Evolutionary conservation across 2,329 filamentous ascomycete species (phyloP).

Genomic region (Stachybotrys chlorohalonatus): DNA sequence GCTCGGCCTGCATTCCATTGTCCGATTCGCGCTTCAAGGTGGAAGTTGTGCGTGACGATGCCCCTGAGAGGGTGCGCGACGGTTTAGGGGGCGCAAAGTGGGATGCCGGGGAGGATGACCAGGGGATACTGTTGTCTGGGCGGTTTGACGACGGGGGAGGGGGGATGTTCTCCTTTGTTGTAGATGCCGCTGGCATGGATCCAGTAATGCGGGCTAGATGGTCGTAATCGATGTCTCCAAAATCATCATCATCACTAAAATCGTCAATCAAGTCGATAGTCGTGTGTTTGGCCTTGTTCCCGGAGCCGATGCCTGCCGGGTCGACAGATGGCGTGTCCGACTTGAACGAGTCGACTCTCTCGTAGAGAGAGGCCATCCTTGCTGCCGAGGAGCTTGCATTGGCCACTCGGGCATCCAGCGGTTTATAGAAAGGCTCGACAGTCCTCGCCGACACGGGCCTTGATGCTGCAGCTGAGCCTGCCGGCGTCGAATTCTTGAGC

Average conservation of each 20-base stretch:
- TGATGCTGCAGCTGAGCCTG: slow-evolving; percentile 22
- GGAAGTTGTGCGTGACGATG: slow-evolving; percentile 8
- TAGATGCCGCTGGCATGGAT: slow-evolving; percentile 7
- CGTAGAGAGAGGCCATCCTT: slow-evolving; percentile 31
- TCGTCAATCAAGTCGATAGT: slow-evolving; percentile 47
- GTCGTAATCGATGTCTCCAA: slow-evolving; percentile 59
- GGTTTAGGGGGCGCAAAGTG: slow-evolving; percentile 31
- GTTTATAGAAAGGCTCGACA: slow-evolving; percentile 13
- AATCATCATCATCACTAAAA: slow-evolving; percentile 71
- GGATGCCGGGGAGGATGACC: slow-evolving; percentile 59
- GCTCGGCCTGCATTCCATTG: slow-evolving; percentile 12
- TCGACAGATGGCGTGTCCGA: slow-evolving; percentile 20
- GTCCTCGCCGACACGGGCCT: slow-evolving; percentile 31
- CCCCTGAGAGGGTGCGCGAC: neutral
- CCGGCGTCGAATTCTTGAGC: slow-evolving; percentile 34
- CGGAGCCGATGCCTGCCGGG: slow-evolving; percentile 18
- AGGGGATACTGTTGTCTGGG: slow-evolving; percentile 40
- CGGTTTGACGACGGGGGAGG: slow-evolving; percentile 18
- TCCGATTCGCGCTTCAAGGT: slow-evolving; percentile 33
- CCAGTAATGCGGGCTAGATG: slow-evolving; percentile 33
- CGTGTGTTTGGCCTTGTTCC: slow-evolving; percentile 9
- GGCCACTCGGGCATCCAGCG: slow-evolving; percentile 17
- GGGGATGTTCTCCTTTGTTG: slow-evolving; percentile 14
- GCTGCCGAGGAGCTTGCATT: slow-evolving; percentile 19
- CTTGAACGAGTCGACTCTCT: slow-evolving; percentile 38